Evolutionary conservation across 441 rosid species (phyloP).

Genomic region (Flueggea neowawraea): DNA sequence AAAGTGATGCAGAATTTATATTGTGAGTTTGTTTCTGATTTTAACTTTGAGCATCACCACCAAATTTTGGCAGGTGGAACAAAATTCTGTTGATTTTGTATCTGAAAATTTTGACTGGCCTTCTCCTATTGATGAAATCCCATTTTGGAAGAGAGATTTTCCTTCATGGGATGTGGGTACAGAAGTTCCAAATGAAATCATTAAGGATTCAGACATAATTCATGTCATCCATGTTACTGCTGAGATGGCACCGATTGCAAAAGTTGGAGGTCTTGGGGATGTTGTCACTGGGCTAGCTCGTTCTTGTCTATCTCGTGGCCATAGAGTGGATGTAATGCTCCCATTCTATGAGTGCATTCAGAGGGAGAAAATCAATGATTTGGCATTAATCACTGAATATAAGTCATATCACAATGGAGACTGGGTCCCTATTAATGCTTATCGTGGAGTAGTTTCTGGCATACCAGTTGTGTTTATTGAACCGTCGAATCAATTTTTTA

Average conservation of each 20-base stretch:
- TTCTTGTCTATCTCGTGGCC: slow-evolving; percentile 44
- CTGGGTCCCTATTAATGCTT: slow-evolving; percentile 44
- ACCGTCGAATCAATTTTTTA: slow-evolving; percentile 52
- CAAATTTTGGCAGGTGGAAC: slow-evolving; percentile 15
- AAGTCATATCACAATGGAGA: slow-evolving; percentile 45
- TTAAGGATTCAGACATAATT: slow-evolving; percentile 36
- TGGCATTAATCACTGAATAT: slow-evolving; percentile 29
- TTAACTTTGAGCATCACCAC: neutral
- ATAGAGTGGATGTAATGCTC: slow-evolving; percentile 46
- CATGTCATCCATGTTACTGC: slow-evolving; percentile 52
- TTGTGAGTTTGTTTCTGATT: neutral
- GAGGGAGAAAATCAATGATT: slow-evolving; percentile 31
- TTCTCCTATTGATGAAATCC: slow-evolving; percentile 40
- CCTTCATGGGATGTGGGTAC: slow-evolving; percentile 28
- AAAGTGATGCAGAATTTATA: no score
- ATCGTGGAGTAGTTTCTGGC: slow-evolving; percentile 43
- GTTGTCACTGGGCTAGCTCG: slow-evolving; percentile 66
- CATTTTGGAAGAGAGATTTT: slow-evolving; percentile 49
- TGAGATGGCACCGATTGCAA: slow-evolving; percentile 59
- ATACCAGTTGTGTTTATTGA: slow-evolving; percentile 46
- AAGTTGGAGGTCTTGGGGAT: slow-evolving; percentile 69
- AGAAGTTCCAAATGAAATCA: slow-evolving; percentile 20
- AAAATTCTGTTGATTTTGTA: slow-evolving; percentile 5
- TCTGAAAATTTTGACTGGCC: slow-evolving; percentile 33
- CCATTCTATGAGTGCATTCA: slow-evolving; percentile 55